Evolutionary conservation across 2,329 filamentous ascomycete species (phyloP), one percentile per base, ranked within the genome.

Genomic region (Aspergillus fructus): DNA sequence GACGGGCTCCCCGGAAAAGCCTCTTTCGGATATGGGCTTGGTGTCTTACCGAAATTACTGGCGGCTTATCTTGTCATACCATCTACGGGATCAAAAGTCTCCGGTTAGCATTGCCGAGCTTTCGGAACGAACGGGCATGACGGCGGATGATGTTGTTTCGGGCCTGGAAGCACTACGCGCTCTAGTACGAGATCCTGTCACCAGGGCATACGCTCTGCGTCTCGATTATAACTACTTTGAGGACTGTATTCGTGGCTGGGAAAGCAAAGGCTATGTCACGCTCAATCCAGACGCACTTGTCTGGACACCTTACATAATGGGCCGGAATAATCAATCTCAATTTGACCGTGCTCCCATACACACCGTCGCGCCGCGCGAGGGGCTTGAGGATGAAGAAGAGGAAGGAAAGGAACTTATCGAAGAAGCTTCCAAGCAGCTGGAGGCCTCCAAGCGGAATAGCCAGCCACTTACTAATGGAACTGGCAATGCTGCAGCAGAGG

Each of bases 301-400:
- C 11, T 99, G 94, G 94, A 97, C 93, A 13, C 94, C 94, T 0
- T 99, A 96, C 71, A 87, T 97, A 42, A 97, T 97, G 92, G 93
- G 94, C 24, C 86, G 91, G 46, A 89, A 85, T 72, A 93, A 89
- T 64, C 85, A 89, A 37, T 89, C 88, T 4, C 90, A 91, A 66
- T 93, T 94, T 66, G 91, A 96, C 69, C 84, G 92, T 49, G 90
- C 88, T 5, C 90, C 90, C 5, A 79, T 97, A 55, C 93, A 91
- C 62, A 89, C 93, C 1, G 90, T 97, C 53, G 93, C 93, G 12
- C 91, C 89, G 5, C 86, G 93, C 37, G 92, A 96, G 60, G 92
- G 67, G n/a, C 53, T 60, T 6, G 69, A 72, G 19, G 72, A 71
- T 3, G 72, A 72, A 13, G 72, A 72, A 13, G 71, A 73, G 39